Percentiles rank a stretch among this genome's conserved stretches.
Conservation (phyloP, 202 grass and related monocot species). For the Brachypodium distachyon region DNA sequence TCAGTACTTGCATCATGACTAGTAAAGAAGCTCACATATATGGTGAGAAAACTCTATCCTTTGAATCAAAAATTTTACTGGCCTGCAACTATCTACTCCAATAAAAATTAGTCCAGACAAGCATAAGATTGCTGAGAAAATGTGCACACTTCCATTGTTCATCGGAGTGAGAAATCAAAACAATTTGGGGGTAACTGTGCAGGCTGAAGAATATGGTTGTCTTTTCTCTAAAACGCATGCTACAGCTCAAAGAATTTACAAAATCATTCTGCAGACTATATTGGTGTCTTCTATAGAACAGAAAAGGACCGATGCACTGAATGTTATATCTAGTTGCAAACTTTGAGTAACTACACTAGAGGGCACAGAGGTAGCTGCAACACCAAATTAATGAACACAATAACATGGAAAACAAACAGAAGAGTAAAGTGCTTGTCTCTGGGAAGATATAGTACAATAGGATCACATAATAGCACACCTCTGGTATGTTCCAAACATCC, state of each 20-base stretch:
- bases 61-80: neutral
- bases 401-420: neutral
- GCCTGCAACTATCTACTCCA: neutral
- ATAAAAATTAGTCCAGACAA: neutral
- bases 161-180: neutral
- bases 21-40: neutral
- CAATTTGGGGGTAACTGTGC: neutral
- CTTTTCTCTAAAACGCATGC: neutral
- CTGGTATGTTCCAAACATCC: conserved; percentile 71
- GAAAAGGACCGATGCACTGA: neutral
- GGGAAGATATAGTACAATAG: neutral
- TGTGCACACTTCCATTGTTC: neutral
- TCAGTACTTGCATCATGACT: neutral
- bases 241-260: neutral
- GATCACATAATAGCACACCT: conserved; percentile 32
- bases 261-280: neutral
- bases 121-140: neutral
- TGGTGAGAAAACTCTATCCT: neutral
- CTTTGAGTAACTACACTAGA: neutral
- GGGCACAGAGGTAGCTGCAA: neutral
- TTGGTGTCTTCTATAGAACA: neutral
- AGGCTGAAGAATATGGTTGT: neutral
- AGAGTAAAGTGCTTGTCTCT: neutral
- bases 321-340: neutral
- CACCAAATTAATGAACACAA: neutral